These are phyloP conservation scores for Aspergillus carbonarius DNA, from an alignment of 2,329 filamentous ascomycete genomes.

Conservation along the genomic window DNA sequence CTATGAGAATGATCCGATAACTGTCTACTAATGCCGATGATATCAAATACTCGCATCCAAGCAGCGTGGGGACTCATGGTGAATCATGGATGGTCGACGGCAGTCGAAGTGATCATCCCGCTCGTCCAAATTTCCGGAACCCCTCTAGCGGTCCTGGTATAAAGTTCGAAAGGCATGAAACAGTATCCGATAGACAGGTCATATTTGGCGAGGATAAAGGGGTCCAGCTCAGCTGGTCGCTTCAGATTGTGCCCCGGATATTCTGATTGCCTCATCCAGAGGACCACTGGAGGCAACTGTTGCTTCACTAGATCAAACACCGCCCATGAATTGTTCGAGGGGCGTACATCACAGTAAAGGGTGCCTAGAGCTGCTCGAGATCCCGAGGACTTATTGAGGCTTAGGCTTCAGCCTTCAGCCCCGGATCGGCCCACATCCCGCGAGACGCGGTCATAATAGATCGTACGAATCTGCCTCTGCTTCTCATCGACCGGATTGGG, in stretches of 20 bases:
- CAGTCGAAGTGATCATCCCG: constrained; percentile 14
- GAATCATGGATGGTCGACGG: neutral
- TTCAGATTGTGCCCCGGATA: neutral
- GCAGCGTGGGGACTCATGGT: constrained; percentile 3
- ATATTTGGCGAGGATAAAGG: constrained; percentile 5
- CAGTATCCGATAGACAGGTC: constrained; percentile 11
- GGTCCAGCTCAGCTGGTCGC: neutral
- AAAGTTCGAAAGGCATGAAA: constrained; percentile 10
- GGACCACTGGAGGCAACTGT: neutral
- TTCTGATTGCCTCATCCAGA: neutral
- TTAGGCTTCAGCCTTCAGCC: constrained; percentile 11
- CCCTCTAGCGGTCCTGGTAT: constrained; percentile 10
- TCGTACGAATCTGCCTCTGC: neutral
- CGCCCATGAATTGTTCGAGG: neutral
- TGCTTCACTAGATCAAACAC: neutral
- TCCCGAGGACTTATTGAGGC: constrained; percentile 1
- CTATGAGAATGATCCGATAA: neutral
- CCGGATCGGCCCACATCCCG: constrained; percentile 18
- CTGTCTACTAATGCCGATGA: neutral
- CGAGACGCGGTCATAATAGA: constrained; percentile 11
- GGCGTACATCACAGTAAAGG: neutral
- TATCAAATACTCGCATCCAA: neutral
- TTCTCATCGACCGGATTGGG: neutral
- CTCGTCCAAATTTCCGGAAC: constrained; percentile 20
- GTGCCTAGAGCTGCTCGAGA: neutral